Evolutionary conservation across 1,284 basidiomycete genomes (phyloP).

Genomic region (Bjerkandera adusta): DNA sequence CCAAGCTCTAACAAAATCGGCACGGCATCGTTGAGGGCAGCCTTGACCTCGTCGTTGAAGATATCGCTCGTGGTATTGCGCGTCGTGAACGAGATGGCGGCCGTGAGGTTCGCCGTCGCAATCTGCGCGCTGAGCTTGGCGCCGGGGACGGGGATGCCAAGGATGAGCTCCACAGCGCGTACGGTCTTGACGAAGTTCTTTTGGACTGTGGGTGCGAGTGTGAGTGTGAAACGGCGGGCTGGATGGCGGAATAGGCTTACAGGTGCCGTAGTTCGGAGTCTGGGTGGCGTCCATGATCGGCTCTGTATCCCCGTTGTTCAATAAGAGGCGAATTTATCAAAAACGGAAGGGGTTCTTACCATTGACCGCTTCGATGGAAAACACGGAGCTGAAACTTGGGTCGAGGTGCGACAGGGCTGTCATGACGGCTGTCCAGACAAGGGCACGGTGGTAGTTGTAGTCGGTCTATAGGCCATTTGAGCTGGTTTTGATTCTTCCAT

Average conservation of each 20-base stretch:
- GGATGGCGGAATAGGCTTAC: slow-evolving; percentile 34
- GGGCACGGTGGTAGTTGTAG: slow-evolving; percentile 70
- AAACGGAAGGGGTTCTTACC: slow-evolving; percentile 28
- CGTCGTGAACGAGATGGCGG: slow-evolving; percentile 36
- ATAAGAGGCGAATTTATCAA: neutral
- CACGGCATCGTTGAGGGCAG: slow-evolving; percentile 44
- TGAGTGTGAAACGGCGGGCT: neutral
- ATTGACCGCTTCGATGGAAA: slow-evolving; percentile 72
- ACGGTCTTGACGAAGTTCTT: slow-evolving; percentile 66
- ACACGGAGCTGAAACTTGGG: slow-evolving; percentile 62
- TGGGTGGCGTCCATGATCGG: slow-evolving; percentile 63
- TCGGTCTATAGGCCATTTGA: slow-evolving; percentile 43
- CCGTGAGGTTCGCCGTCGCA: slow-evolving; percentile 39
- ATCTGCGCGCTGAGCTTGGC: slow-evolving; percentile 18
- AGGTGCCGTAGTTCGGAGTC: slow-evolving; percentile 68
- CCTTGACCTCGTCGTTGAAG: slow-evolving; percentile 44
- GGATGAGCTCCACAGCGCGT: slow-evolving; percentile 57
- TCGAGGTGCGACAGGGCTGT: slow-evolving; percentile 68
- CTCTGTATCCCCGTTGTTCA: slow-evolving; percentile 26
- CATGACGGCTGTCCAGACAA: slow-evolving; percentile 79
- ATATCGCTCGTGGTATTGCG: slow-evolving; percentile 17
- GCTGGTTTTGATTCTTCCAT: too few relatives aligned
- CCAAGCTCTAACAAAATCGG: slow-evolving; percentile 49
- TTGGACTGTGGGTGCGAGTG: slow-evolving; percentile 47
- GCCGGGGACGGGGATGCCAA: slow-evolving; percentile 48